phyloP scores from a whole-genome alignment of 208 protist genomes.

The Naegleria lovaniensis region DNA sequence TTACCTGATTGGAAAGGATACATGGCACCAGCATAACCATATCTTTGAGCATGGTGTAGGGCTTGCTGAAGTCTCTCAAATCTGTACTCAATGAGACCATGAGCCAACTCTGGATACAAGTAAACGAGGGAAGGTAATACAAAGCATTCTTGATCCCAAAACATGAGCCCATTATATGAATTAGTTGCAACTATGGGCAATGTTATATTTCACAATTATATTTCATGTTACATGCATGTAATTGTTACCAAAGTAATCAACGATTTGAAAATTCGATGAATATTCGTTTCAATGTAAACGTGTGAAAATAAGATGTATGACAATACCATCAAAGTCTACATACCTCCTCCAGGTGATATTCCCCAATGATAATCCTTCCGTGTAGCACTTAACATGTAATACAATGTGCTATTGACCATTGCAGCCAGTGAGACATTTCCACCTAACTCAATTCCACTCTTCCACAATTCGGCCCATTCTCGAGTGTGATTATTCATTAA shows the following conservation, averaged over 20 bases:
- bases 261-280: too few relatives aligned
- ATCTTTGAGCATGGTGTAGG: conserved; percentile 35
- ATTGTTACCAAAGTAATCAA: too few relatives aligned
- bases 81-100: conserved; percentile 43
- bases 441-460: neutral
- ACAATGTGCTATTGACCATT: conserved; percentile 9
- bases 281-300: too few relatives aligned
- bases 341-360: conserved; percentile 35
- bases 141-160: conserved; percentile 49
- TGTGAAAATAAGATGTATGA: too few relatives aligned
- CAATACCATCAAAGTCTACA: too few relatives aligned
- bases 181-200: conserved; percentile 38
- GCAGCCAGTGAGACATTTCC: neutral
- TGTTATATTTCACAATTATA: too few relatives aligned
- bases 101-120: conserved; percentile 37
- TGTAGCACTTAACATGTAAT: conserved; percentile 41
- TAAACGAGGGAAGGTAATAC: conserved; percentile 42
- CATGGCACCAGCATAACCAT: conserved; percentile 41
- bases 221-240: too few relatives aligned
- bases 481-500: neutral
- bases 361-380: conserved; percentile 30
- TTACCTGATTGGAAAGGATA: conserved; percentile 43
- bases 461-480: neutral
- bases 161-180: conserved; percentile 46
- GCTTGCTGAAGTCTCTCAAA: conserved; percentile 33